Percentiles rank a stretch among this genome's conserved stretches.
Evolutionary conservation across 306 rosid species (phyloP).

Genomic region (Cucurbita maxima): DNA sequence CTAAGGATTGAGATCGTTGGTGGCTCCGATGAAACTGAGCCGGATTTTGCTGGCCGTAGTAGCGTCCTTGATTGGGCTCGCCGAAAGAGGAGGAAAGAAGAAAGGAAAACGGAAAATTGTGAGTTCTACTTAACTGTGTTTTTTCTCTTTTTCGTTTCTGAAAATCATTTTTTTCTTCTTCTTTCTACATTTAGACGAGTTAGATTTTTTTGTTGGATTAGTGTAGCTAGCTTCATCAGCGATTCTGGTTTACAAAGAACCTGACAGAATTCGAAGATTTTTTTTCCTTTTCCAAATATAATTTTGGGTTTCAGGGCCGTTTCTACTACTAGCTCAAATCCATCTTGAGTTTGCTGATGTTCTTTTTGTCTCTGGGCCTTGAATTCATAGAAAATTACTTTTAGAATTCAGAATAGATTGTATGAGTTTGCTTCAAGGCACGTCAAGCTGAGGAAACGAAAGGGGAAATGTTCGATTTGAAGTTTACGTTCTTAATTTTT

Average conservation of each 20-base stretch:
- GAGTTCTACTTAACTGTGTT: background rate
- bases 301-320: background rate
- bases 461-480: background rate
- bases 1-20: constrained; percentile 73
- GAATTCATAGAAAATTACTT: background rate
- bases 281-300: background rate
- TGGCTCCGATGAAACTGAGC: constrained; percentile 23
- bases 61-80: constrained; percentile 87
- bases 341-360: background rate
- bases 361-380: background rate
- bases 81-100: constrained; percentile 83
- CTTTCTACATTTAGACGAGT: background rate
- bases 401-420: background rate
- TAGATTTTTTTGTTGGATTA: background rate
- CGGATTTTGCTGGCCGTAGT: constrained; percentile 32
- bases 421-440: background rate
- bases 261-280: background rate
- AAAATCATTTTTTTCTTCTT: background rate
- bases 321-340: background rate
- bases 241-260: background rate
- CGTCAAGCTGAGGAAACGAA: background rate
- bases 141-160: background rate
- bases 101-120: constrained; percentile 59
- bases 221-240: background rate
- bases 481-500: background rate